Base-by-base conservation (phyloP, 805 yeast species). In the Saccharomyces jurei region DNA sequence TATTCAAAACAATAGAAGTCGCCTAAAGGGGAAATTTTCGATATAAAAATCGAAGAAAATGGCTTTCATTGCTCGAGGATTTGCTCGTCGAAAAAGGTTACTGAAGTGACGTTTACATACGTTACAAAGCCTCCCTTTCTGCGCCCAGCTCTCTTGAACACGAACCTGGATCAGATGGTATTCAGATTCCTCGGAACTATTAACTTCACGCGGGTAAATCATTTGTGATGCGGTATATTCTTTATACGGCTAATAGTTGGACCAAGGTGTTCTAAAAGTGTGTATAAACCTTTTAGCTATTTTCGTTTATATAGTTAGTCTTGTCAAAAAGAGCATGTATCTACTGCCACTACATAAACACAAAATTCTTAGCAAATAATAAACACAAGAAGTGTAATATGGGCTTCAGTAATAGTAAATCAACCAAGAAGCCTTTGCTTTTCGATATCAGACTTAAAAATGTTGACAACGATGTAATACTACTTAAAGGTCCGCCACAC, bases 401-500 rank as follows among this genome's bases (percentile, higher is more conserved):
- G 44, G 44, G 44, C 44, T 36, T 36, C 44, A 36, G 44, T 17
- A 36, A 17, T 51, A 50, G 64, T 52, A 66, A 63, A 41, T 46
- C 65, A n/a, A 13, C 49, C 0, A 60, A 63, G 44, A 66, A 70
- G 49, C 73, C 69, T 6, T 55, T 77, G 11, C 64, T 75, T 17
- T 77, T 79, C 56, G 83, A 78, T 54, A 77, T 80, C 44, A 75
- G 95, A 52, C 69, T 89, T 41, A 77, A 81, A 51, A 81, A 89
- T 27, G 67, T 79, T 2, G 95, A 87, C 47, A 84, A 83, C 58
- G 94, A 89, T 64, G 92, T 91, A 9, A 71, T 92, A 4, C 80
- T 94, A 8, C 69, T 92, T 31, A 86, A 89, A 60, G 99, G 99
- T 1, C 65, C 85, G 0, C 82, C 86, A 5, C 77, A 78, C 36